These are phyloP conservation scores for Periconia macrospinosa DNA, from an alignment of 2,329 filamentous ascomycete species.

Conservation along the genomic window DNA sequence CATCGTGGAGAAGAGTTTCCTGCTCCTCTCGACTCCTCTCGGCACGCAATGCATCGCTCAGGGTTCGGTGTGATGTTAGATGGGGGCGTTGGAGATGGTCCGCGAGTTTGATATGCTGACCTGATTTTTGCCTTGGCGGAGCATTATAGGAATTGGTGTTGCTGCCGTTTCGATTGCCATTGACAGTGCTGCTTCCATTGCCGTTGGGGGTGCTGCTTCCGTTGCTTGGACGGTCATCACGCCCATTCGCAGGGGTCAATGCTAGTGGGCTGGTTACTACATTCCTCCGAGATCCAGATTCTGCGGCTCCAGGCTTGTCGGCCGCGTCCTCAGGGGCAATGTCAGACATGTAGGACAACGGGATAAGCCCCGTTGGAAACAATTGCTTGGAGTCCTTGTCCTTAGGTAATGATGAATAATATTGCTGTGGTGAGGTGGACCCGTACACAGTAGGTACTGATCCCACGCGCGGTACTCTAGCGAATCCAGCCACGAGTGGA, in stretches of 20 bases:
- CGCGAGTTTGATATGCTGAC: conserved; percentile 34
- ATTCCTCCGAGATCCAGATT: background rate
- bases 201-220: conserved; percentile 14
- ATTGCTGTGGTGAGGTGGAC: no score
- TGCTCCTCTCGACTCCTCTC: conserved; percentile 52
- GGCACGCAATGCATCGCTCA: conserved; percentile 42
- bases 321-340: background rate
- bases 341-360: conserved; percentile 8
- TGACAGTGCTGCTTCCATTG: conserved; percentile 1
- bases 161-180: conserved; percentile 14
- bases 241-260: no score
- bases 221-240: background rate
- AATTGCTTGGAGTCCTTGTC: background rate
- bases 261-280: background rate
- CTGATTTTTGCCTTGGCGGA: conserved; percentile 18
- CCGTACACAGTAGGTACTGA: no score
- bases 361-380: background rate
- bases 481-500: no score
- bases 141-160: conserved; percentile 21
- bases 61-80: conserved; percentile 33
- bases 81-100: conserved; percentile 38
- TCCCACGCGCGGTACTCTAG: no score
- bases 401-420: conserved; percentile 8
- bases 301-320: conserved; percentile 7
- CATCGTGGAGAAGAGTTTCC: conserved; percentile 50